A percentile compares a stretch with the other conserved stretches of the same genome.
phyloP scores from a whole-genome alignment of 2,329 filamentous ascomycete species.

The Talaromyces amestolkiae region DNA sequence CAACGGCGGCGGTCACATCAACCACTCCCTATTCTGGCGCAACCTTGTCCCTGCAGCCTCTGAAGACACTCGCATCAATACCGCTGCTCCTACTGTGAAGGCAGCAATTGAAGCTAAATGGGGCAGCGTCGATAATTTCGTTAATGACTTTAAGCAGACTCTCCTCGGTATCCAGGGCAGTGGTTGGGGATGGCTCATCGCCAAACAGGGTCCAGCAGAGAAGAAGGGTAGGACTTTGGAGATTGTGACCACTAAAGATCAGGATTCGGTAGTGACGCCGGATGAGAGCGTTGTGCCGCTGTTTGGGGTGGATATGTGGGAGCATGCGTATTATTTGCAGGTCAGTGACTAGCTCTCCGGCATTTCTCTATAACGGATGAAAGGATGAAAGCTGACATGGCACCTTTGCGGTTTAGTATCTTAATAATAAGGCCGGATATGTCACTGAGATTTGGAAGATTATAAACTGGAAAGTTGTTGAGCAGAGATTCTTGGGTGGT shows the following conservation, averaged over 20 bases:
- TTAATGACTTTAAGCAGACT: slow-evolving; percentile 62
- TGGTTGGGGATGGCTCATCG: slow-evolving; percentile 85
- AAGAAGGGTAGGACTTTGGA: slow-evolving; percentile 49
- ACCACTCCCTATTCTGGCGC: slow-evolving; percentile 91
- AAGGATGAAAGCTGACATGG: background rate
- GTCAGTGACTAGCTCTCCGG: slow-evolving; percentile 37
- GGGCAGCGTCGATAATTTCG: slow-evolving; percentile 67
- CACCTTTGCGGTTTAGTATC: slow-evolving; percentile 57
- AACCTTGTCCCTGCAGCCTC: slow-evolving; percentile 66
- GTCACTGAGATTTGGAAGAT: slow-evolving; percentile 89
- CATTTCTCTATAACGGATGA: background rate
- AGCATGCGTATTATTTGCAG: slow-evolving; percentile 88
- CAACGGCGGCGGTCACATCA: slow-evolving; percentile 89
- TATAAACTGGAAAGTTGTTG: slow-evolving; percentile 85
- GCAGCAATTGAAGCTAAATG: slow-evolving; percentile 64
- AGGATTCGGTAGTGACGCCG: slow-evolving; percentile 75
- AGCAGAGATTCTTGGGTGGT: slow-evolving; percentile 57
- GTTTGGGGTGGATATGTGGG: slow-evolving; percentile 87
- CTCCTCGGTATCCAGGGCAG: slow-evolving; percentile 75
- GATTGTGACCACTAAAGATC: slow-evolving; percentile 80
- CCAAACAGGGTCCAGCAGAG: slow-evolving; percentile 55
- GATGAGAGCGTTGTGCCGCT: slow-evolving; percentile 61
- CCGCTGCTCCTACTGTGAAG: slow-evolving; percentile 57
- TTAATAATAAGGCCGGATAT: slow-evolving; percentile 93
- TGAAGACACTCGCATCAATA: slow-evolving; percentile 55